Evolutionary conservation across 169 alveolate species (phyloP), one percentile per base, ranked within the genome.

Genomic region (Neospora caninum): DNA sequence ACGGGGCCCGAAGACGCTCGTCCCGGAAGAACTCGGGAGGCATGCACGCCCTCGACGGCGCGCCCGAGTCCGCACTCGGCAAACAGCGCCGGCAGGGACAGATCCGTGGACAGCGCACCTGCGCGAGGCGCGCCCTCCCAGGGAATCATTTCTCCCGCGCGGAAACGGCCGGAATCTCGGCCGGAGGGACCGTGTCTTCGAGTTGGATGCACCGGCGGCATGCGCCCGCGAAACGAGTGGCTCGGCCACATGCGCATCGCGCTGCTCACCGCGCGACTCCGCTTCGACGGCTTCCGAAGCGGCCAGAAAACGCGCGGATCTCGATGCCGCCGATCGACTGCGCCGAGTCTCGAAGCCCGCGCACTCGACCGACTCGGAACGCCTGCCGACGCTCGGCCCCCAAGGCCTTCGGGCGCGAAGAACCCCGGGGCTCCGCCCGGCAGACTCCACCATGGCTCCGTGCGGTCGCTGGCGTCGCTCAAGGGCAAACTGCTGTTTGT

Each of bases 101-200:
- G 73, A 29, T 22, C 34, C 73, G 73, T 29, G 7, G 73, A 64
- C n/a, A 64, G 73, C 84, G 27, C 42, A 13, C 18, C 25, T 13
- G 84, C 84, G 31, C 7, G 25, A 36, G 43, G 13, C 84, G 16
- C 42, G 84, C 42, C 38, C 42, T 43, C 42, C 36, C 87, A 29
- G 25, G 39, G 42, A 0, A 43, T 18, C 39, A 42, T 69, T 41
- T 69, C 87, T 0, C 73, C 0, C 49, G 34, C 0, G 70, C 93
- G 13, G 87, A 45, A 49, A 70, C 93, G 58, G 43, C 87, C 73
- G 87, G 64, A 36, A 87, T 84, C 73, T 39, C 69, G 31, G 93
- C 87, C 43, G 73, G 22, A 16, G 67, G 42, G 20, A 64, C 69
- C 49, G 87, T 80, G 43, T 58, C 69, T 64, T 83, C 84, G 41